Percentiles rank a stretch among this genome's conserved stretches.
Conservation (phyloP, 768 basidiomycete species). For the Pleurotus sapidus region DNA sequence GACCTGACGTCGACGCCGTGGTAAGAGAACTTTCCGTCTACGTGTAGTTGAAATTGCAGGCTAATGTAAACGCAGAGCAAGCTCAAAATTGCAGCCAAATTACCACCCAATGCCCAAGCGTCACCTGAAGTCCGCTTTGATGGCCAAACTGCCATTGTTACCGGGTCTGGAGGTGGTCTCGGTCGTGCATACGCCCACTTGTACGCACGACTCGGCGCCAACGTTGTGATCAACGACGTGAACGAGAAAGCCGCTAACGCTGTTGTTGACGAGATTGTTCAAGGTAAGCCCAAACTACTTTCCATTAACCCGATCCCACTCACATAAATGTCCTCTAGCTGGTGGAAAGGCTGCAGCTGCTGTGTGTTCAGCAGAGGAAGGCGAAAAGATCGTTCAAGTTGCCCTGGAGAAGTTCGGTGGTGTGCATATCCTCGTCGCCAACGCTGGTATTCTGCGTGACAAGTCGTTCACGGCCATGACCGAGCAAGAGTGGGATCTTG, state of each 20-base stretch:
- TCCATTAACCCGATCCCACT: neutral
- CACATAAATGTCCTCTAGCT: slow-evolving; percentile 36
- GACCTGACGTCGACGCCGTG: slow-evolving; percentile 60
- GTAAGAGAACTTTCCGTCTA: slow-evolving; percentile 27
- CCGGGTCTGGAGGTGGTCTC: slow-evolving; percentile 93
- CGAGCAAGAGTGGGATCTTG: slow-evolving; percentile 92
- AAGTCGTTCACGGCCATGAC: slow-evolving; percentile 90
- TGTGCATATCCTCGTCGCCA: slow-evolving; percentile 86
- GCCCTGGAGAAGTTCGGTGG: slow-evolving; percentile 86
- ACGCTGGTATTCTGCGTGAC: slow-evolving; percentile 92
- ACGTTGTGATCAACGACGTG: slow-evolving; percentile 95
- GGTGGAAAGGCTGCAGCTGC: slow-evolving; percentile 88
- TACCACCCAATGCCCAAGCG: slow-evolving; percentile 68
- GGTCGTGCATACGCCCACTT: slow-evolving; percentile 90
- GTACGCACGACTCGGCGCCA: slow-evolving; percentile 92
- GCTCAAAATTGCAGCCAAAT: slow-evolving; percentile 59
- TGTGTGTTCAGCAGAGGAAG: slow-evolving; percentile 88
- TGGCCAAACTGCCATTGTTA: slow-evolving; percentile 89
- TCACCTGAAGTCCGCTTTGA: slow-evolving; percentile 76
- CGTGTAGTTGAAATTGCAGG: neutral
- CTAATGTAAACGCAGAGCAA: slow-evolving; percentile 33
- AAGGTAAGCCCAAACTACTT: slow-evolving; percentile 42
- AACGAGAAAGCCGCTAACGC: slow-evolving; percentile 78
- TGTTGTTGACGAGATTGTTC: slow-evolving; percentile 85
- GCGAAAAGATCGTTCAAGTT: slow-evolving; percentile 82